These are phyloP conservation scores for Moniliophthora roreri DNA, from an alignment of 1,284 basidiomycete species.

Conservation along the genomic window DNA sequence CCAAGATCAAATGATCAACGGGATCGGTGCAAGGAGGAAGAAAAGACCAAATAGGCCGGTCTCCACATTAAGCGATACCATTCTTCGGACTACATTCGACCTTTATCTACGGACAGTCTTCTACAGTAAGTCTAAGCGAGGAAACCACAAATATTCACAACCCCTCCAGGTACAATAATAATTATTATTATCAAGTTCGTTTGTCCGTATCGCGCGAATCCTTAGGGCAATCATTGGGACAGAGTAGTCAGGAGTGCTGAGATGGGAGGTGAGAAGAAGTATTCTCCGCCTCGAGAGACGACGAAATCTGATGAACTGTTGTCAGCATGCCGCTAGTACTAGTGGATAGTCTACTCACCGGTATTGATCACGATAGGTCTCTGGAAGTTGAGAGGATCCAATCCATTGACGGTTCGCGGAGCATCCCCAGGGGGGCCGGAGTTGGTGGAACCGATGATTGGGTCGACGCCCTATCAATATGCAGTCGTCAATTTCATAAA, in stretches of 20 bases:
- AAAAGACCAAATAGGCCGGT: too few relatives aligned
- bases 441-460: constrained; percentile 18
- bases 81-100: too few relatives aligned
- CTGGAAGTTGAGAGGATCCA: constrained; percentile 16
- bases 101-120: too few relatives aligned
- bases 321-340: neutral
- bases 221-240: neutral
- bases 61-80: too few relatives aligned
- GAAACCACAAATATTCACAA: too few relatives aligned
- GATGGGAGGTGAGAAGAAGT: constrained; percentile 37
- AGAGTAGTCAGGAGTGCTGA: constrained; percentile 17
- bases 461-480: constrained; percentile 21
- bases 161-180: too few relatives aligned
- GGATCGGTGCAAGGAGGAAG: too few relatives aligned
- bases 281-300: constrained; percentile 33
- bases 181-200: too few relatives aligned
- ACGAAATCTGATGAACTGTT: constrained; percentile 25
- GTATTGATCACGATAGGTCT: neutral
- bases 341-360: neutral
- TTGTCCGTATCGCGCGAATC: too few relatives aligned
- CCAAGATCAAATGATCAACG: too few relatives aligned
- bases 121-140: too few relatives aligned
- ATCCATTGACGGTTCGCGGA: constrained; percentile 15
- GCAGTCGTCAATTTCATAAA: neutral
- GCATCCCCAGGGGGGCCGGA: constrained; percentile 2